Evolutionary conservation across 2,329 filamentous ascomycete species (phyloP).

Genomic region (Neoascochyta sp.): DNA sequence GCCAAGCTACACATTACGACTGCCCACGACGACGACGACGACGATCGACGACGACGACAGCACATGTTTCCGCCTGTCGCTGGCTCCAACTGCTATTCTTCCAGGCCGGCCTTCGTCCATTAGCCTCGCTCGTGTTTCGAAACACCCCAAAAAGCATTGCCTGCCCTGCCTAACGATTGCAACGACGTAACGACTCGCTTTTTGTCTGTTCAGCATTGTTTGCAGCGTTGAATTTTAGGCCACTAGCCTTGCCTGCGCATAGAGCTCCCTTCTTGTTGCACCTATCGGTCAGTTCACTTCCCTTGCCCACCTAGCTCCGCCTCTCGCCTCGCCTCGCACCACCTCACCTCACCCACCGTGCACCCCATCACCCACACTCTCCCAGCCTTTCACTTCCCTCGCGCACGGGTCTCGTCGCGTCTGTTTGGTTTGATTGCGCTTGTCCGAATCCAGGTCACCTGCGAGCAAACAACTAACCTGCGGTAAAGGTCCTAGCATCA

Average conservation of each 20-base stretch:
- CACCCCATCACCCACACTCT: too few species aligned
- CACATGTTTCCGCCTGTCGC: slow-evolving; percentile 18
- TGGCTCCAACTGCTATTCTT: slow-evolving; percentile 23
- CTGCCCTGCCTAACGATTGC: slow-evolving; percentile 36
- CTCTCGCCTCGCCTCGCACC: too few species aligned
- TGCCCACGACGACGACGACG: slow-evolving; percentile 19
- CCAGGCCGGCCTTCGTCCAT: slow-evolving; percentile 24
- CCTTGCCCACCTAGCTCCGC: too few species aligned
- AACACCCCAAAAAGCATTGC: slow-evolving; percentile 32
- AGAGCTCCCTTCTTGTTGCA: neutral
- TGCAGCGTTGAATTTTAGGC: slow-evolving; percentile 37
- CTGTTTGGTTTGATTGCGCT: slow-evolving; percentile 22
- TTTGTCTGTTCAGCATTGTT: slow-evolving; percentile 39
- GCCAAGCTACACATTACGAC: slow-evolving; percentile 35
- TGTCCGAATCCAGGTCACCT: slow-evolving; percentile 13
- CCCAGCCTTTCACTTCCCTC: too few species aligned
- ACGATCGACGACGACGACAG: slow-evolving; percentile 13
- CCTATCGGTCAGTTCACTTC: too few species aligned
- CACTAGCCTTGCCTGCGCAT: slow-evolving; percentile 9
- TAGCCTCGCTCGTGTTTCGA: slow-evolving; percentile 31
- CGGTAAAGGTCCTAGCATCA: slow-evolving; percentile 25
- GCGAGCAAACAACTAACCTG: slow-evolving; percentile 38
- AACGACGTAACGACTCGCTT: slow-evolving; percentile 42
- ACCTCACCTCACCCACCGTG: too few species aligned
- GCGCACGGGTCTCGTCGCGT: slow-evolving; percentile 28